Evolutionary conservation across 495 filamentous ascomycete genomes (phyloP), one percentile per base, ranked within the genome.

Genomic region (Hypoxylon fragiforme): DNA sequence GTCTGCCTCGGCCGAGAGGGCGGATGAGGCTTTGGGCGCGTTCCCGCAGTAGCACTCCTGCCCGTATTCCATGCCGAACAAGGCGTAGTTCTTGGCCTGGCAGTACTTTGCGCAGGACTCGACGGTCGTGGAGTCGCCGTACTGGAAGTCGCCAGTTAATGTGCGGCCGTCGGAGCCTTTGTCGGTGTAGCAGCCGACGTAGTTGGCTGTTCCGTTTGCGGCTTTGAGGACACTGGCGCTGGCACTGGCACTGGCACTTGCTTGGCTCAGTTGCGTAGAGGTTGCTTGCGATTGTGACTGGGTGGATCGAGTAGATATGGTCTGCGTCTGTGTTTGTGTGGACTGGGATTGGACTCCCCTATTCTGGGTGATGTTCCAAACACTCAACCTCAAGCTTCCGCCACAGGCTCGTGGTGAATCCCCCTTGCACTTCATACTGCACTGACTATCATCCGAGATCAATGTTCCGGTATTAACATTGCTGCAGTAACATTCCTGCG

Each of bases 401-500:
- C 77, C 77, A 42, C 77, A 79, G 13, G 51, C 71, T 62, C 75
- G 72, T 3, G 42, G 47, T 7, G 44, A 31, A 41, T 75, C 59
- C 0, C 77, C 77, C 11, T 50, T 67, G 52, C 77, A 80, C 3
- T 63, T 38, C 56, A 62, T 67, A 24, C 65, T 47, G 51, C 77
- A 80, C 20, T 50, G 53, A 0, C 49, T 53, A 2, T 69, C 50
- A 22, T 67, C 57, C 2, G 62, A 47, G 38, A 71, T 28, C 26
- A 66, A 50, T 16, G 44, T 56, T 35, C 51, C 39, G 22, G 63
- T 40, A 31, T 66, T 57, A 0, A 15, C 7, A 7, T 69, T 63
- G 3, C 67, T 70, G 34, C 74, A 77, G 44, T 69, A 77, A 42
- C 75, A 78, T 55, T 77, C 70, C 15, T 63, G 50, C 6, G 51